Evolutionary conservation across 257 asterid species (phyloP), one percentile per base, ranked within the genome.

Genomic region (Solanum acaule): DNA sequence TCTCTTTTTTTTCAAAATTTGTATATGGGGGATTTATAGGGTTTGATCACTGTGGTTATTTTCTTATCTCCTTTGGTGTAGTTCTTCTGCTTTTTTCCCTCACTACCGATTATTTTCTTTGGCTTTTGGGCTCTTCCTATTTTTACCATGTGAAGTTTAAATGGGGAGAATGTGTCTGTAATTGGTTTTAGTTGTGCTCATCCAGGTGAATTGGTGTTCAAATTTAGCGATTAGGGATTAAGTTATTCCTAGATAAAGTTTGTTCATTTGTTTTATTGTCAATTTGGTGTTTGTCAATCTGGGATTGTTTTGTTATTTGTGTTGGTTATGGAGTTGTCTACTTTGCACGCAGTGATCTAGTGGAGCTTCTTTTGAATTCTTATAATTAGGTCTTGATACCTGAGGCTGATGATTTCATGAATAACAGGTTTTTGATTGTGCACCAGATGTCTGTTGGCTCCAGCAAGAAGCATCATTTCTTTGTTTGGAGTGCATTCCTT

Each of bases 401-500:
- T 1, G 91, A 89, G 87, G 86, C 91, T 91, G 79, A 93, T 93
- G 88, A 92, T 88, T 70, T 71, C 87, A 88, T 92, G 87, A 73
- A 89, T 89, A 87, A 49, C 89, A 95, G 98, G 97, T 89, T 88
- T 79, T 92, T 90, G 93, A 63, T 89, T 94, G 93, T 92, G 88
- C 96, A 88, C 93, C 96, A 94, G 98, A 96, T 96, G 99, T 94
- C 98, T 94, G 91, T 94, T 96, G 98, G 92, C 88, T 95, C 95
- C 90, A 77, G 89, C 93, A 92, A 92, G 92, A 94, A 95, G 90
- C 92, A 93, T 93, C 96, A 90, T 86, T 90, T 88, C 87, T 92
- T 91, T 93, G 88, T 90, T 84, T 92, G 95, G 95, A 90, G 96
- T 90, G 93, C 93, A 88, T 92, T 93, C 89, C 90, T 95, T 93